Base-by-base conservation (phyloP, 306 rosid genomes). In the Trichosanthes cucumerina region DNA sequence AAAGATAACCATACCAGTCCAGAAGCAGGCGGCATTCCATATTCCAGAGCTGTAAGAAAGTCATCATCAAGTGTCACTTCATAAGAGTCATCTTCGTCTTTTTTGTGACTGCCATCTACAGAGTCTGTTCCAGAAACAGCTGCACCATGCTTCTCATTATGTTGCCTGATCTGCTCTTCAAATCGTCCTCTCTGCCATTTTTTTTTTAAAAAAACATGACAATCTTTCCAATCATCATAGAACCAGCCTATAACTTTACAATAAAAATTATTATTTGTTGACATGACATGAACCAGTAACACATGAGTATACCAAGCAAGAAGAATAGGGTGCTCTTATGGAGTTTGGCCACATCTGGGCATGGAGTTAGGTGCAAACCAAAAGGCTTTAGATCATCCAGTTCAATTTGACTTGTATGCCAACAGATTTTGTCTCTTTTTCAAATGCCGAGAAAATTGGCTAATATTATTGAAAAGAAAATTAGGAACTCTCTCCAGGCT, bases 1-100 rank as follows among this genome's bases (percentile, higher is more conserved):
- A 70, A 43, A 44, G 76, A 85, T 63, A 47, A 76, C 31, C 68
- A 79, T 90, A 94, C 98, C 98, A 95, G 82, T 89, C 98, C 98
- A 26, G 97, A 92, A 65, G 98, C 97, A 34, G 98, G 96, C 79
- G 98, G 98, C 98, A 95, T 92, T 80, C 98, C 98, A 80, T 95
- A 92, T 82, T 95, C 98, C 92, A 95, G 82, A 83, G 98, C 97
- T 19, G 97, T 95, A 38, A 95, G 73, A 77, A 95, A 95, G 84
- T 95, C 98, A 56, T 95, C 96, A 78, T 95, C 98, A 78, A 95
- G 92, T 34, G 91, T 89, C 84, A 95, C 97, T 77, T 92, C 97
- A 79, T 92, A 95, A 1, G 68, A 81, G 28, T 88, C 90, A 70
- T 95, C 90, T 16, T 90, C 97, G 53, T 85, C 80, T 79, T 86